phyloP scores from a whole-genome alignment of 768 basidiomycete genomes.

The Auriscalpium orientale region DNA sequence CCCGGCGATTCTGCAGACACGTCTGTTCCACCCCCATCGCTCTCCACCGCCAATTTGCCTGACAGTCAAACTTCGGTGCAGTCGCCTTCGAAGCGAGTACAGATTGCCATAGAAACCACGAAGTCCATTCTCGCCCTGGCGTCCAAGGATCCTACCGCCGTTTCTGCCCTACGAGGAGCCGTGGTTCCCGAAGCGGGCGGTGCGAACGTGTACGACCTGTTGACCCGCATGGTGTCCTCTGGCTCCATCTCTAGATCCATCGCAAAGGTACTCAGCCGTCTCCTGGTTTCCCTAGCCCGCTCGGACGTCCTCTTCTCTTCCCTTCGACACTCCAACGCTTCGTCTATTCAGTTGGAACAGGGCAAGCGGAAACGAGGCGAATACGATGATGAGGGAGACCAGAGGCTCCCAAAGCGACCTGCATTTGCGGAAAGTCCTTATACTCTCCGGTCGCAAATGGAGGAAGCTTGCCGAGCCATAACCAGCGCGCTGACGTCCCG shows the following conservation, averaged over 20 bases:
- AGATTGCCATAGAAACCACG: constrained; percentile 59
- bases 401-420: constrained; percentile 17
- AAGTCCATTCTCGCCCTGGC: constrained; percentile 52
- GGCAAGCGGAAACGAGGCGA: constrained; percentile 74
- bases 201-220: constrained; percentile 47
- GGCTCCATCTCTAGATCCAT: constrained; percentile 44
- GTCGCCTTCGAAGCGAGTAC: constrained; percentile 33
- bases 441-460: constrained; percentile 43
- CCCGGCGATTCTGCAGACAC: background rate
- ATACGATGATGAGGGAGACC: constrained; percentile 25
- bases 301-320: constrained; percentile 60
- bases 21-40: background rate
- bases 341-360: constrained; percentile 55
- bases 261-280: constrained; percentile 50
- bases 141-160: constrained; percentile 49
- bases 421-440: constrained; percentile 23
- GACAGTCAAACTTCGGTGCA: background rate
- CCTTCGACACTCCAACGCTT: constrained; percentile 54
- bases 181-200: constrained; percentile 39
- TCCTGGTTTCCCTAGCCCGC: constrained; percentile 57
- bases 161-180: constrained; percentile 43
- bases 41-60: background rate
- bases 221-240: constrained; percentile 41
- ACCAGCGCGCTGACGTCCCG: constrained; percentile 35
- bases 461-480: constrained; percentile 53